phyloP scores from a whole-genome alignment of 2,329 filamentous ascomycete species.

The Sarocladiaceae sp. region DNA sequence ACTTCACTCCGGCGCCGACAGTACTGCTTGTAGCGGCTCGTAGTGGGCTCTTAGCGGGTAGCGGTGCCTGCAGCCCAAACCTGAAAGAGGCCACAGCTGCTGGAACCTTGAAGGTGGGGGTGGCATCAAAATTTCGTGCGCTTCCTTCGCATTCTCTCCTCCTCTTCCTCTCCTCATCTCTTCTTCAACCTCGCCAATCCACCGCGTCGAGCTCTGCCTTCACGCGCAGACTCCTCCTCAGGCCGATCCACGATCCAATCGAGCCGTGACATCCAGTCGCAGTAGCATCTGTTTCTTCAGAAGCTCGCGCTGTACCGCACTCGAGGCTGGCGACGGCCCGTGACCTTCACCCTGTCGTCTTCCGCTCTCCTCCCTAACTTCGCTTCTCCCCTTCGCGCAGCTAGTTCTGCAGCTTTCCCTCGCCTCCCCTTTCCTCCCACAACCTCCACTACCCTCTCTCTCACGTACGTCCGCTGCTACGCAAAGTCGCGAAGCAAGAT shows the following conservation, averaged over 20 bases:
- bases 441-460: conserved; percentile 41
- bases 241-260: not conserved
- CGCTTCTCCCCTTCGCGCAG: conserved; percentile 55
- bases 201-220: conserved; percentile 6
- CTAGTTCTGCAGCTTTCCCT: conserved; percentile 57
- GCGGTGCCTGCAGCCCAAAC: conserved; percentile 7
- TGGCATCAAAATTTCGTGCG: conserved; percentile 15
- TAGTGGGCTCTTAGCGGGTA: conserved; percentile 10
- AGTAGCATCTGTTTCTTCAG: not conserved
- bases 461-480: conserved; percentile 46
- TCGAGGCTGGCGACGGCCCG: conserved; percentile 37
- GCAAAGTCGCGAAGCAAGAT: conserved; percentile 66
- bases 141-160: conserved; percentile 12
- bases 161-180: conserved; percentile 19
- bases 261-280: not conserved
- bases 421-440: conserved; percentile 31
- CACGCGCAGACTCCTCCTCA: not conserved
- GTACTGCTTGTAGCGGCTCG: no score
- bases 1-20: conserved; percentile 11
- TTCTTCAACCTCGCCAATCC: conserved; percentile 14
- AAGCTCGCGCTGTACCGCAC: conserved; percentile 2
- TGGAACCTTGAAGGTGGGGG: conserved; percentile 11
- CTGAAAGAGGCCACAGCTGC: not conserved
- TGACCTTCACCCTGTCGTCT: conserved; percentile 36
- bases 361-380: conserved; percentile 31